Base-by-base conservation (phyloP, 495 filamentous ascomycete genomes). In the Terfezia claveryi region DNA sequence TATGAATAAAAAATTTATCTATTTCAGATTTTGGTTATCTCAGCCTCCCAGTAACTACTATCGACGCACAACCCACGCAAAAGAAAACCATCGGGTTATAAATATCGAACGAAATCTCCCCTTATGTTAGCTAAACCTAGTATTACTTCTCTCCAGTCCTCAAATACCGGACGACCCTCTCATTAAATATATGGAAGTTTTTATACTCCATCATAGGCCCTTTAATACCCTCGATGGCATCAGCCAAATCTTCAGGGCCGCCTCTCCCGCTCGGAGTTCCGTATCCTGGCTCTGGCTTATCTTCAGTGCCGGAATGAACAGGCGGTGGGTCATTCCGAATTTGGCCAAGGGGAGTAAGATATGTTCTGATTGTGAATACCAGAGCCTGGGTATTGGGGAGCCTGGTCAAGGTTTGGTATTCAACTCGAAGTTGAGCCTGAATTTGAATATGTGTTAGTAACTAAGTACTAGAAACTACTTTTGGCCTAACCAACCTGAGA, bases 331-430 rank as follows among this genome's bases (percentile, higher is more conserved):
- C 84, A 7, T 70, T 75, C 66, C 80, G 85, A 56, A 94, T 73
- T 16, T 81, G 71, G 14, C 61, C 59, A 1, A 94, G 59, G 4
- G 79, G 74, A 62, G 86, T 87, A 38, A 80, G 64, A 67, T 87
- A 91, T 10, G 83, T 91, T 68, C 89, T 85, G 66, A 91, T 81
- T 36, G 71, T 76, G 65, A 92, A 89, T 1, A 89, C 69, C 9
- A 89, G 59, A 1, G 82, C 83, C 27, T 71, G 68, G 0, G 77
- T 80, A 55, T 67, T 60, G 0, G 83, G 82, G 27, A 91, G 66
- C 7, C 87, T 76, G 68, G 82, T 83, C 50, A 92, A 65, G 0
- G 80, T 82, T 66, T 92, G 87, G 11, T 83, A 69, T 66, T 94
- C 87, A 55, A 78, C 80, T 0, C 87, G 72, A 20, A 89, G 64